Evolutionary conservation across 2,329 filamentous ascomycete genomes (phyloP).

Genomic region (Fusarium sp.): DNA sequence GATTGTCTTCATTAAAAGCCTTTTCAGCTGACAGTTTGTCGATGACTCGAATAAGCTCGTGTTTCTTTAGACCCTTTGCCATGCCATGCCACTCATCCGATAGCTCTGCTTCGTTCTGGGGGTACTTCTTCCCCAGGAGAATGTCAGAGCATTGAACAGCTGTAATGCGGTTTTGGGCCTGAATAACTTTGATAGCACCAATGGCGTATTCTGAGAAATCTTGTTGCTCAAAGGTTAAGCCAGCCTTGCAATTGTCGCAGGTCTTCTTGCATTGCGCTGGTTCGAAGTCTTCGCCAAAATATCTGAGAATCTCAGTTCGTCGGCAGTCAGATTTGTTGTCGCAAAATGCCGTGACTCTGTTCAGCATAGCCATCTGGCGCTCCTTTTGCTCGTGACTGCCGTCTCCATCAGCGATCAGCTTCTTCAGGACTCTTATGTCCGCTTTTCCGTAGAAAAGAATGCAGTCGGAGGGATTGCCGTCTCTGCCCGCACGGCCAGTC

Average conservation of each 20-base stretch:
- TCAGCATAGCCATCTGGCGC: conserved; percentile 87
- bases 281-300: conserved; percentile 91
- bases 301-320: conserved; percentile 88
- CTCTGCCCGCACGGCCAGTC: conserved; percentile 93
- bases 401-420: conserved; percentile 87
- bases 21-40: conserved; percentile 81
- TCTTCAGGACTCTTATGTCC: conserved; percentile 81
- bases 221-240: conserved; percentile 76
- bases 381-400: conserved; percentile 85
- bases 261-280: conserved; percentile 77
- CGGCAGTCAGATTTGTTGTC: conserved; percentile 92
- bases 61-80: conserved; percentile 78
- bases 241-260: conserved; percentile 92
- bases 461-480: conserved; percentile 89
- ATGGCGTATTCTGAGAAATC: conserved; percentile 85
- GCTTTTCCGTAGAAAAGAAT: conserved; percentile 89
- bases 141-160: conserved; percentile 87
- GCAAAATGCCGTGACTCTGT: conserved; percentile 87
- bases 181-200: conserved; percentile 78
- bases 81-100: conserved; percentile 76
- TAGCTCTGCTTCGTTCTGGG: conserved; percentile 67
- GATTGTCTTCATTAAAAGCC: conserved; percentile 79
- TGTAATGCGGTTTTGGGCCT: conserved; percentile 74
- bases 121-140: conserved; percentile 78
- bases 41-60: conserved; percentile 88